These are phyloP conservation scores for Populus hybrid DNA, from an alignment of 441 rosid genomes.

Conservation along the genomic window DNA sequence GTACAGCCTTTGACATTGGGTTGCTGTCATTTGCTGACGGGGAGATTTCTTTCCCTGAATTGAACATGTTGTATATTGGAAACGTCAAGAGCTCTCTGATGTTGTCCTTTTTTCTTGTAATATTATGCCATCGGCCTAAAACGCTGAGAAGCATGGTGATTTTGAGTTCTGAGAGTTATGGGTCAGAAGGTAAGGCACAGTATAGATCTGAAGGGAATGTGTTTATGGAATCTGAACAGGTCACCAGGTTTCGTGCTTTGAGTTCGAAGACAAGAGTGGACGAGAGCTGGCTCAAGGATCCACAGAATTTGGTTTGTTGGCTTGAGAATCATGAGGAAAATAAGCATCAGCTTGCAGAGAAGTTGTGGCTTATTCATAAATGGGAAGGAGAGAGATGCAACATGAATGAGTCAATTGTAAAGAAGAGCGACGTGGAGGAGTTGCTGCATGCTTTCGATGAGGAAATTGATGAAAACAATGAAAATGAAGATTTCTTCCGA, in stretches of 20 bases:
- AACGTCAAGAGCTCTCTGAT: not conserved
- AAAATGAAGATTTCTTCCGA: too few relatives aligned
- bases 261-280: not conserved
- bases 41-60: not conserved
- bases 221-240: not conserved
- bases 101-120: not conserved
- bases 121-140: not conserved
- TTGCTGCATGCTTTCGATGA: not conserved
- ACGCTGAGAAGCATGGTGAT: not conserved
- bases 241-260: not conserved
- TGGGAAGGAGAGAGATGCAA: not conserved
- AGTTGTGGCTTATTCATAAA: not conserved
- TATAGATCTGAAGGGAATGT: not conserved
- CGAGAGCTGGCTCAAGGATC: not conserved
- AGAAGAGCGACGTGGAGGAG: not conserved
- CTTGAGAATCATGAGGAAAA: not conserved
- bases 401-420: not conserved
- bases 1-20: not conserved
- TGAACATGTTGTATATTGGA: not conserved
- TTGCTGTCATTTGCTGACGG: not conserved
- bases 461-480: too few relatives aligned
- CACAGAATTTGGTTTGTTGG: not conserved
- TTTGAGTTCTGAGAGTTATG: not conserved
- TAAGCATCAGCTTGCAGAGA: not conserved
- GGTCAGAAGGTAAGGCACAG: not conserved